These are phyloP conservation scores for Exserohilum turcica DNA, from an alignment of 2,329 filamentous ascomycete species.

Conservation along the genomic window DNA sequence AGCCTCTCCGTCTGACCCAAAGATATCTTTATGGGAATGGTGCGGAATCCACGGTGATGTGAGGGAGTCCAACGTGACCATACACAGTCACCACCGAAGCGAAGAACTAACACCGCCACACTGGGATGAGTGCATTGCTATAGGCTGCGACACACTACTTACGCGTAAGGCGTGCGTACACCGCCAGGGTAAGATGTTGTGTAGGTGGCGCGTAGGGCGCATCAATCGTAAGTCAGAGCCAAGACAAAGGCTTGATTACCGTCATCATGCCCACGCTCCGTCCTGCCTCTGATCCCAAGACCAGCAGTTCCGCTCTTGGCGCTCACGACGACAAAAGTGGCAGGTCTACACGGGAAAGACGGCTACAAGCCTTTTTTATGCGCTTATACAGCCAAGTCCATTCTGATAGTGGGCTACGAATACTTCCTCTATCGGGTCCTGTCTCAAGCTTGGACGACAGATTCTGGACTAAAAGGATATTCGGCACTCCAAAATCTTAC, in stretches of 20 bases:
- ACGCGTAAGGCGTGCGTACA: neutral
- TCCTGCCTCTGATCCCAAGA: neutral
- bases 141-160: too few relatives aligned
- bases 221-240: neutral
- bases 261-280: neutral
- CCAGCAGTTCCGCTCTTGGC: neutral
- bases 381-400: slow-evolving; percentile 2
- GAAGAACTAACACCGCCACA: neutral
- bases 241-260: slow-evolving; percentile 17
- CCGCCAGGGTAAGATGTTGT: neutral
- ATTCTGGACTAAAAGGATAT: neutral
- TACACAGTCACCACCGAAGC: neutral
- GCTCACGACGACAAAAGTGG: neutral
- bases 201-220: slow-evolving; percentile 1
- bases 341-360: neutral
- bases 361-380: neutral
- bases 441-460: neutral
- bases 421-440: neutral
- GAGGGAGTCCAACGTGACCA: neutral
- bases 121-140: neutral
- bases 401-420: neutral
- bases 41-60: neutral
- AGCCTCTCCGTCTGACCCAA: neutral
- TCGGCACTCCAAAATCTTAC: neutral
- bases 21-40: neutral